These are phyloP conservation scores for Candida golubevii DNA, from an alignment of 805 yeast species.

Conservation along the genomic window DNA sequence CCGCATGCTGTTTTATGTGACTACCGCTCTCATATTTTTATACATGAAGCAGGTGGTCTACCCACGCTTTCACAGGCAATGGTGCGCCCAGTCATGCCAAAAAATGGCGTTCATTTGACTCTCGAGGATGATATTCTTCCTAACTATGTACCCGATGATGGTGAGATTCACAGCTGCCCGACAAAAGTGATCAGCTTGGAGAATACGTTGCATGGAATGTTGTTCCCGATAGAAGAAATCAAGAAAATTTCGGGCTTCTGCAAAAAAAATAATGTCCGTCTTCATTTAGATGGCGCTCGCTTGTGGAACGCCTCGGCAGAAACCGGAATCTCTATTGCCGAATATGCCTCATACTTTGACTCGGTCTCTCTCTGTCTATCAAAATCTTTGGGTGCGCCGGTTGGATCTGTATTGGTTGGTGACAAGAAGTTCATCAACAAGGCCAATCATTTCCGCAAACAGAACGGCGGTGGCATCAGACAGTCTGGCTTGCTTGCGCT, in stretches of 20 bases:
- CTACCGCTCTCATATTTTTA: slow-evolving; percentile 32
- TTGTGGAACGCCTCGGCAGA: slow-evolving; percentile 41
- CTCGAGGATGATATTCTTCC: slow-evolving; percentile 36
- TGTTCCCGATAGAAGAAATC: slow-evolving; percentile 39
- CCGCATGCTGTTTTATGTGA: slow-evolving; percentile 40
- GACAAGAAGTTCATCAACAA: slow-evolving; percentile 28
- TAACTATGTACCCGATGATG: slow-evolving; percentile 38
- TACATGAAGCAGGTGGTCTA: slow-evolving; percentile 41
- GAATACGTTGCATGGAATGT: slow-evolving; percentile 41
- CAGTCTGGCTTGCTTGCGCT: slow-evolving; percentile 38
- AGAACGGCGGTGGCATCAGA: slow-evolving; percentile 43
- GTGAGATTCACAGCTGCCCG: slow-evolving; percentile 43
- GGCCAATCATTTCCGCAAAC: slow-evolving; percentile 44
- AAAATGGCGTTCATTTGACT: slow-evolving; percentile 33
- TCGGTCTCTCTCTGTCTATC: slow-evolving; percentile 41
- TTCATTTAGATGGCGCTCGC: slow-evolving; percentile 43
- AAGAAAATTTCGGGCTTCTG: slow-evolving; percentile 33
- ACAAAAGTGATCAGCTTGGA: slow-evolving; percentile 42
- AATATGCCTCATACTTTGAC: slow-evolving; percentile 38
- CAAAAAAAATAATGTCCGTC: slow-evolving; percentile 27
- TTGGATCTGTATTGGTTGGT: slow-evolving; percentile 40
- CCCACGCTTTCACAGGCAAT: slow-evolving; percentile 42
- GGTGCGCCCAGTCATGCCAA: slow-evolving; percentile 36
- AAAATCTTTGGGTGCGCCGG: slow-evolving; percentile 41
- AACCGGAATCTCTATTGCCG: slow-evolving; percentile 37